Conservation (phyloP, 306 rosid species). For the Malus orientalis region DNA sequence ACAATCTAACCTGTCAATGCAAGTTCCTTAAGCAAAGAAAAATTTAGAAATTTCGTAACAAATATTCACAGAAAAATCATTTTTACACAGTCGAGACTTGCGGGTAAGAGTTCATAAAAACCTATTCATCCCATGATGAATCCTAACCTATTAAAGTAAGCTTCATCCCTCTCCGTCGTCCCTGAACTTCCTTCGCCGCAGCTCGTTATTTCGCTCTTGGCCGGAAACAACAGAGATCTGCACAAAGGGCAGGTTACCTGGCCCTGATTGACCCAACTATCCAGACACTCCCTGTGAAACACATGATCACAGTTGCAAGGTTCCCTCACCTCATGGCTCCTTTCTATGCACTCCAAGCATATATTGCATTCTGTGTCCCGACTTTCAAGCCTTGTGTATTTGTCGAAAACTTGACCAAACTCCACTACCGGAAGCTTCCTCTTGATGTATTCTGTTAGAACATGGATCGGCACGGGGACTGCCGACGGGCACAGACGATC, state of each 20-base stretch:
- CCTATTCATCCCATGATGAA: not conserved
- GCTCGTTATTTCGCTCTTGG: not conserved
- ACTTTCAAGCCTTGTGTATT: not conserved
- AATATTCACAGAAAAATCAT: no score
- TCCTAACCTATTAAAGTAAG: not conserved
- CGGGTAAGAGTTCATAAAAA: no score
- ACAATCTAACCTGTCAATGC: no score
- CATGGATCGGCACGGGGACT: conserved; percentile 10
- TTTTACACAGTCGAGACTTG: no score
- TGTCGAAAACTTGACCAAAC: not conserved
- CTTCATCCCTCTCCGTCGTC: not conserved
- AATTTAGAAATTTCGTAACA: no score
- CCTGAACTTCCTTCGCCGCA: not conserved
- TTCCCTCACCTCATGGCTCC: conserved; percentile 22
- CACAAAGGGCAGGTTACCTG: conserved; percentile 30
- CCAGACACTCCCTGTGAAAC: conserved; percentile 23
- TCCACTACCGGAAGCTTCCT: conserved; percentile 10
- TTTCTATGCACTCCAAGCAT: conserved; percentile 22
- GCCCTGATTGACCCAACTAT: conserved; percentile 23
- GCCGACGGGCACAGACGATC: conserved; percentile 8
- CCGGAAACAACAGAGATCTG: conserved; percentile 20
- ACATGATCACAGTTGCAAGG: conserved; percentile 19
- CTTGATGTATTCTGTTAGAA: conserved; percentile 16
- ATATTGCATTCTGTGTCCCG: not conserved
- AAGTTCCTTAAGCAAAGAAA: no score